Base-by-base conservation (phyloP, 164 flowering plant species). In the Berberis thunbergii region DNA sequence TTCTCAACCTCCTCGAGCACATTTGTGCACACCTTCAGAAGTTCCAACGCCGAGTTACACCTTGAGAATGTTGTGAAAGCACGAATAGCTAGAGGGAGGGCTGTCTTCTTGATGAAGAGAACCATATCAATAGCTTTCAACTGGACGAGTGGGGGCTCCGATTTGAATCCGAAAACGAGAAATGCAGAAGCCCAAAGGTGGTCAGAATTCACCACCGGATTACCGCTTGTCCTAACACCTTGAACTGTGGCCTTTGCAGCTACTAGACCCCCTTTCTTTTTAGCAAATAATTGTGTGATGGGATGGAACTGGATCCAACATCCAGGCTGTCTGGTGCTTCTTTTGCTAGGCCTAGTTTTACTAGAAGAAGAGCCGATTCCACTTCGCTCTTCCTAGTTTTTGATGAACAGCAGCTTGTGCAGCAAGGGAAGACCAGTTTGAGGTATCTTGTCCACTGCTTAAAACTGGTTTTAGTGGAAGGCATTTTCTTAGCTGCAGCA, bases 141-240 rank as follows among this genome's bases (percentile, higher is more conserved):
- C 52, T 86, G 90, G 54, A 86, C 85, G 0, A 82, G 60, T 1
- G 95, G 88, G 7, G 96, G 96, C 59, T 91, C 91, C 1, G 89
- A 83, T 80, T 88, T 91, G 85, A 86, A 91, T 2, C 93, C 96
- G 13, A 88, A 86, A 0, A 88, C 93, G 1, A 86, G 80, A 67
- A 86, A 88, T 6, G 93, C 91, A 13, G 86, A 81, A 6, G 96
- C 86, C 97, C 97, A 91, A 1, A 86, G 78, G 59, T 91, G 96
- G 72, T 86, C 93, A 0, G 78, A 75, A 69, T 81, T 73, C 13
- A 69, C 11, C 40, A 68, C 9, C 41, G 85, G 81, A 61, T 85
- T 84, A n/a, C 85, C 86, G 9, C 64, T 71, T 73, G 75, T 84
- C 59, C 83, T 80, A 61, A 83, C 77, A 2, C 84, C 87, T 62